These are phyloP conservation scores for Halenospora varia DNA, from an alignment of 495 filamentous ascomycete genomes.

Conservation along the genomic window DNA sequence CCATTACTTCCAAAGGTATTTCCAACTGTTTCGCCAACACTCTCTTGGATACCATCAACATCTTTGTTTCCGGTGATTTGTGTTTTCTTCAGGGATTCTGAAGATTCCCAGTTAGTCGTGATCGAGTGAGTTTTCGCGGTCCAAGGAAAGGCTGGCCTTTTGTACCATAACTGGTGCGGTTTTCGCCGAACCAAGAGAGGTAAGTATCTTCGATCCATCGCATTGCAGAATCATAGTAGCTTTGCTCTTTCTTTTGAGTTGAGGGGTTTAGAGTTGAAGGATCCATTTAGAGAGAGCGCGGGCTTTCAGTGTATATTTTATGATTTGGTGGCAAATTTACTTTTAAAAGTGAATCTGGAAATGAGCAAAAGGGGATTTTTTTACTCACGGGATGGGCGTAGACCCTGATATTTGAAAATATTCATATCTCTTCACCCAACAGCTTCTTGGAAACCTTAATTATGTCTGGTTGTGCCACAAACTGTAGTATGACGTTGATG, in stretches of 20 bases:
- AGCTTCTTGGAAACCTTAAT: neutral
- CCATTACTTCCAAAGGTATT: conserved; percentile 8
- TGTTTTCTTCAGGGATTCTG: conserved; percentile 15
- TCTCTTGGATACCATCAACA: conserved; percentile 20
- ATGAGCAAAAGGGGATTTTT: too few species aligned
- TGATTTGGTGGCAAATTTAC: neutral
- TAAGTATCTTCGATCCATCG: conserved; percentile 26
- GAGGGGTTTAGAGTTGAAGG: neutral
- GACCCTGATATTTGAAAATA: neutral
- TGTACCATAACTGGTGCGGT: conserved; percentile 19
- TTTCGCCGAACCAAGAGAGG: conserved; percentile 25
- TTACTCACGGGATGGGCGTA: neutral
- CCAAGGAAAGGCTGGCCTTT: conserved; percentile 13
- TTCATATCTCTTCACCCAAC: neutral
- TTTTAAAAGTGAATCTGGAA: too few species aligned
- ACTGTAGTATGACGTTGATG: neutral
- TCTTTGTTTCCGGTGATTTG: conserved; percentile 25
- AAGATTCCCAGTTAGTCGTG: neutral
- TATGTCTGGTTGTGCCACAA: neutral
- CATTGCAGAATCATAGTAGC: conserved; percentile 12
- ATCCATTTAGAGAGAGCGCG: neutral
- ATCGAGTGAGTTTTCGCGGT: neutral
- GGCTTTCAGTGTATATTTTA: neutral
- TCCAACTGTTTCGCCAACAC: conserved; percentile 15
- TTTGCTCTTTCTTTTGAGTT: conserved; percentile 3